Evolutionary conservation across 2,329 filamentous ascomycete genomes (phyloP), one percentile per base, ranked within the genome.

Genomic region (Paracoccidioides brasiliensis): DNA sequence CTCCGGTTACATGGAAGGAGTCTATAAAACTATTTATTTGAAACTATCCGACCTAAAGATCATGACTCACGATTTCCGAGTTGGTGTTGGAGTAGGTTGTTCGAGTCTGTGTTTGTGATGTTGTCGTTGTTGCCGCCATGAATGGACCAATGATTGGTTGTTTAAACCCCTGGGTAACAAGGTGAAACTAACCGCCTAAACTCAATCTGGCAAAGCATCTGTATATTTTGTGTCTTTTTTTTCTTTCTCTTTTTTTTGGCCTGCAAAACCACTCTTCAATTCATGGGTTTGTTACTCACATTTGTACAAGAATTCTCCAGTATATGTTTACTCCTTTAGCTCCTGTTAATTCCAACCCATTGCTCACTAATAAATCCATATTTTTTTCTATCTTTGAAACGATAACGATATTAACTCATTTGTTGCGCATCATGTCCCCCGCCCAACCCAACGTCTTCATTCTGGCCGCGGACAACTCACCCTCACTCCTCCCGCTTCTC

Each of bases 381-480:
- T 37, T 10, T 10, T 37, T 15, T 44, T 15, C 42, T n/a, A 10
- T 6, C 42, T 7, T n/a, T n/a, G 42, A 22, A 22, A 22, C 22
- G 22, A 22, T 22, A 22, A 22, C 15, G 10, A 30, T 7, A 28
- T 30, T 22, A 10, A 32, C 15, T 46, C 4, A 28, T 46, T 46
- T 14, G 7, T 30, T 32, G 10, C 46, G 3, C 33, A 40, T 37
- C n/a, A 52, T 52, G 49, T 41, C 49, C 49, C 30, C 49, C 12
- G 65, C 66, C 59, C 66, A 67, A 58, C 67, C 70, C 42, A 90
- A 89, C 64, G 79, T 79, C 1, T 88, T 85, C 67, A 76, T 89
- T 55, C 78, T 90, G 51, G 91, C 90, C 43, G 88, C 91, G 58
- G 91, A 95, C 69, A 85, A 89, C 65, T 86, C 85, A 53, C 74